Base-by-base conservation (phyloP, 305 asterid genomes). In the Fraxinus dipetala region DNA sequence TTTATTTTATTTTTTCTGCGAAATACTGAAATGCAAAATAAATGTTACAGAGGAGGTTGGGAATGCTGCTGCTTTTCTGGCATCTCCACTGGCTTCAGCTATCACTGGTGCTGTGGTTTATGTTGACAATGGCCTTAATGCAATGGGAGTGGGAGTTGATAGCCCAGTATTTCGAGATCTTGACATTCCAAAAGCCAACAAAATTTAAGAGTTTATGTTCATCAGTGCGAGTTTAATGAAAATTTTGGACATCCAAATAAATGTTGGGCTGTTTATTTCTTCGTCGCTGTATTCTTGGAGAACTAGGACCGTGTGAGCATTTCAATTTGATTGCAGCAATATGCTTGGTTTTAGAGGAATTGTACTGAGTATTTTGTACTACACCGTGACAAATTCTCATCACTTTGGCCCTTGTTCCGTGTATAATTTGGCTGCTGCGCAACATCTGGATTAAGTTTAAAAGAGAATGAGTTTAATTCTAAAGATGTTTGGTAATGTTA, bases 91-190 rank as follows among this genome's bases (percentile, higher is more conserved):
- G 91, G 97, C 98, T 80, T 93, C 98, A 18, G 97, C 98, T 24
- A 85, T 94, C 54, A 94, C 98, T 20, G 98, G 98, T 26, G 88
- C 97, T 59, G 95, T 92, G 2, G 86, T 93, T 63, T 93, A 91
- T 40, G 97, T 93, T 1, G 98, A 94, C 85, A 93, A 93, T 26
- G 97, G 98, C 22, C 92, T 93, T 72, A 93, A 93, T 70, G 96
- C 97, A 1, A 94, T 94, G 98, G 98, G 95, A 76, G 97, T 91
- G 30, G 97, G 97, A 63, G 94, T 91, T 31, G 98, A 93, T 82
- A 94, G 97, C 88, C 98, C 98, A 0, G 90, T 86, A 1, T 94
- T 94, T 59, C 38, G 69, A 78, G 92, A 90, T 80, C 97, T 94
- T 48, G 88, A 90, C 81, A 89, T 93, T 81, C 97, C 95, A 72